Conservation (phyloP, 2,329 filamentous ascomycete species). For the Canariomyces notabilis region DNA sequence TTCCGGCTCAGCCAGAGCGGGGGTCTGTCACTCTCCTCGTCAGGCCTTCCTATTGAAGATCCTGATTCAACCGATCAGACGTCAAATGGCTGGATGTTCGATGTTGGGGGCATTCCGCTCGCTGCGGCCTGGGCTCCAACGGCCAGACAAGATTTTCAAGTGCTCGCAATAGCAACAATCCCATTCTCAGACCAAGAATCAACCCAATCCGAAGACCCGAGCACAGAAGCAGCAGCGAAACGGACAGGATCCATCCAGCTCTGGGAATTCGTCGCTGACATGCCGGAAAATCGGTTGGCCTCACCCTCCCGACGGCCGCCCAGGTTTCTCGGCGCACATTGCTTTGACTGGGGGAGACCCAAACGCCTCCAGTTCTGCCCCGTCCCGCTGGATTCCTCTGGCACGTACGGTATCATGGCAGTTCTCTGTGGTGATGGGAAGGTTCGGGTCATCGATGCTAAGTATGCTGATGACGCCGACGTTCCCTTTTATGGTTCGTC, state of each 20-base stretch:
- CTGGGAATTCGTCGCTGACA: constrained; percentile 42
- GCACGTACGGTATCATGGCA: constrained; percentile 39
- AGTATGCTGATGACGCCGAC: constrained; percentile 26
- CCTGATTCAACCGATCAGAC: constrained; percentile 8
- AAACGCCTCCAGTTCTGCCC: constrained; percentile 52
- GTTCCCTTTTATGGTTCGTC: constrained; percentile 37
- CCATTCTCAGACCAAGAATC: constrained; percentile 46
- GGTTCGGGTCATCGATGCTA: constrained; percentile 44
- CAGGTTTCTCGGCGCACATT: constrained; percentile 40
- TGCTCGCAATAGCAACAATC: constrained; percentile 48
- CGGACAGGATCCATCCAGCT: constrained; percentile 45
- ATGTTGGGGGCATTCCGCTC: constrained; percentile 49
- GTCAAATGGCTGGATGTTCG: constrained; percentile 47
- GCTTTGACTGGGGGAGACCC: constrained; percentile 47
- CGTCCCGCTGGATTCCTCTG: constrained; percentile 30
- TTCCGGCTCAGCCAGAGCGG: constrained; percentile 18
- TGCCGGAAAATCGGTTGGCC: constrained; percentile 28
- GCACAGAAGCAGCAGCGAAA: constrained; percentile 34
- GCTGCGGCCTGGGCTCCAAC: constrained; percentile 49
- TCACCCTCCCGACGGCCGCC: constrained; percentile 34
- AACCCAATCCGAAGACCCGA: constrained; percentile 10
- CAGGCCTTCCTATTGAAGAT: constrained; percentile 16
- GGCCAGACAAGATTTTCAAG: constrained; percentile 35
- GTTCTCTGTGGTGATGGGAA: constrained; percentile 48
- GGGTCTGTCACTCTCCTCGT: constrained; percentile 15